These are phyloP conservation scores for Pseudisothecium myosuroides DNA, from an alignment of 225 moss, liverwort and hornwort species.

Conservation along the genomic window DNA sequence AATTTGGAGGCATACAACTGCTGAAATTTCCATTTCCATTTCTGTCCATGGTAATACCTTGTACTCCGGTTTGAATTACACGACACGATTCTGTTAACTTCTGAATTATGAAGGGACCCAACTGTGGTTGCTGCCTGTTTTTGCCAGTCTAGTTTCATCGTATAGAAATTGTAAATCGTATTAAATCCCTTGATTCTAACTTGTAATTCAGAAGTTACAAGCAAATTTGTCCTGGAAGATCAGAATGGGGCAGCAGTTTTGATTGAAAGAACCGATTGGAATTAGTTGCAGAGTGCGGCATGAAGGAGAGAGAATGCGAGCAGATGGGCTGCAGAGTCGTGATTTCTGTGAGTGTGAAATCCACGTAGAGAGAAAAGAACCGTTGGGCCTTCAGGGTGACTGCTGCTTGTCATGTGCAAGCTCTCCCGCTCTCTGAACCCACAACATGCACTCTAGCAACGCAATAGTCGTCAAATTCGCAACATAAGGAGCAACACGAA, in stretches of 20 bases:
- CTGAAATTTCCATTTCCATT: neutral
- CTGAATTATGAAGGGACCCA: neutral
- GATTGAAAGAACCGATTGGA: neutral
- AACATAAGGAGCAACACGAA: no score
- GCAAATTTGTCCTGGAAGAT: neutral
- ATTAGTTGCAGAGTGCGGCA: neutral
- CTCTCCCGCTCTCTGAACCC: no score
- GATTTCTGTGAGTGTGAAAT: neutral
- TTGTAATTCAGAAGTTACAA: neutral
- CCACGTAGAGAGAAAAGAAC: neutral
- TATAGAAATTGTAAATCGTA: neutral
- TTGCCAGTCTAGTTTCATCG: neutral
- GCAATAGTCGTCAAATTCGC: no score
- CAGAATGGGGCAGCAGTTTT: neutral
- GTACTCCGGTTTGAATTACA: neutral
- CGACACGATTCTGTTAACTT: neutral
- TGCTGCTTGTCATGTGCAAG: no score
- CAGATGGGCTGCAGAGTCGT: neutral
- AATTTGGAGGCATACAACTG: neutral
- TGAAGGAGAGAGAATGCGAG: neutral
- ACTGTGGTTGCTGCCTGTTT: neutral
- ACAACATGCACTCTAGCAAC: no score
- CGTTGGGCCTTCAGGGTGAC: no score
- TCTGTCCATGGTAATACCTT: neutral
- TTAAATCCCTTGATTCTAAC: neutral